phyloP scores from a whole-genome alignment of 176 grass and related monocot genomes.

The Rhipidocladum racemiflorum region DNA sequence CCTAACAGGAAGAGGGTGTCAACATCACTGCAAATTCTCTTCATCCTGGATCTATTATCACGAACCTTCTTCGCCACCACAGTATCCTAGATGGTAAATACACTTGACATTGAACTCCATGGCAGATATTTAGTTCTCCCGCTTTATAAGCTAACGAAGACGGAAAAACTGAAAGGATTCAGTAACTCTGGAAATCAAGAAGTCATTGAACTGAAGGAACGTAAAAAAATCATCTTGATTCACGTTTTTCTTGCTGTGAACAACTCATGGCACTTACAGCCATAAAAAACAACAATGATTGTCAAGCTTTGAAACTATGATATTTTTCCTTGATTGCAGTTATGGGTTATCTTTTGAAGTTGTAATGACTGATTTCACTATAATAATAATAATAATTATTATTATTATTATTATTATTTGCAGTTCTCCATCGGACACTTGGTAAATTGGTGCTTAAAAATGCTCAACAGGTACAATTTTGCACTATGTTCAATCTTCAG shows the following conservation, averaged over 20 bases:
- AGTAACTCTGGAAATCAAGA: not conserved
- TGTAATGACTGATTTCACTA: not conserved
- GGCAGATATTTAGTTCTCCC: not conserved
- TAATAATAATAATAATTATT: too few species aligned
- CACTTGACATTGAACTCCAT: not conserved
- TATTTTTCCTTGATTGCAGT: too few species aligned
- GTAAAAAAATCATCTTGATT: not conserved
- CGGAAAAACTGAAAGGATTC: not conserved
- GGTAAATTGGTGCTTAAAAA: constrained; percentile 91
- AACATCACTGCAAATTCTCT: constrained; percentile 97
- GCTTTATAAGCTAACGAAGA: not conserved
- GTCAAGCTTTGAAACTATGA: too few species aligned
- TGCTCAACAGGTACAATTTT: constrained; percentile 59
- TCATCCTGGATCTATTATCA: constrained; percentile 88
- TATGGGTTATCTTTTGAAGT: too few species aligned
- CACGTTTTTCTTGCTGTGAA: not conserved
- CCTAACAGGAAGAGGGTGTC: constrained; percentile 64
- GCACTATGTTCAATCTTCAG: not conserved
- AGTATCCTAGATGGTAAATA: constrained; percentile 83
- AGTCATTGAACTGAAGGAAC: not conserved
- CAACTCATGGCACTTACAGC: not conserved
- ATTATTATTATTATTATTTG: constrained; percentile 24
- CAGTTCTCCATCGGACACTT: constrained; percentile 63
- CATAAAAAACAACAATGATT: not conserved
- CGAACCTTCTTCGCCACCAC: constrained; percentile 94